Percentiles rank a stretch among this genome's conserved stretches.
These are phyloP conservation scores for Galeopsis tetrahit DNA, from an alignment of 257 asterid species.

Conservation along the genomic window DNA sequence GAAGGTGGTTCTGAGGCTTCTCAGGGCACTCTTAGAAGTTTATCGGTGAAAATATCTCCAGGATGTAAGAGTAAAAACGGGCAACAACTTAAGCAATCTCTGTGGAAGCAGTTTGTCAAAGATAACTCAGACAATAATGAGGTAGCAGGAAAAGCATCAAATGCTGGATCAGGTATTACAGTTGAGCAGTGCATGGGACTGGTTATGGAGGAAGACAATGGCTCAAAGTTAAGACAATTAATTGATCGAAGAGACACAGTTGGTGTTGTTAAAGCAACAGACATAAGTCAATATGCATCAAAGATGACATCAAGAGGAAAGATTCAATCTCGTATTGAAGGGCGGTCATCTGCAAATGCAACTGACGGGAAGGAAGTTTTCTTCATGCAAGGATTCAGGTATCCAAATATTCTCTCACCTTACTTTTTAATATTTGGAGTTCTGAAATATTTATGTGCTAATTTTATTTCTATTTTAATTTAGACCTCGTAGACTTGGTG, in stretches of 20 bases:
- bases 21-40: constrained; percentile 45
- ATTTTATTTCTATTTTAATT: constrained; percentile 1
- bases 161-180: constrained; percentile 62
- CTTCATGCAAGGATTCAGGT: constrained; percentile 58
- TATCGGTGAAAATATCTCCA: constrained; percentile 29
- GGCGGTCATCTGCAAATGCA: constrained; percentile 43
- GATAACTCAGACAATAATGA: constrained; percentile 42
- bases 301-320: constrained; percentile 47
- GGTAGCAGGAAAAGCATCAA: constrained; percentile 49
- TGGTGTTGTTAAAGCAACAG: constrained; percentile 40
- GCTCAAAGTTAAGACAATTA: constrained; percentile 39
- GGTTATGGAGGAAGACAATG: constrained; percentile 39
- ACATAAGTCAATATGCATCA: constrained; percentile 45
- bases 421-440: not conserved
- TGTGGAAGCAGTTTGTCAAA: constrained; percentile 39
- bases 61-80: constrained; percentile 38
- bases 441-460: not conserved
- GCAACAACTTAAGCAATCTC: constrained; percentile 35
- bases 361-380: constrained; percentile 43
- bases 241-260: constrained; percentile 38
- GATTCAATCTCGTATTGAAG: constrained; percentile 60
- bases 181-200: constrained; percentile 47
- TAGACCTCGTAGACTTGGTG: constrained; percentile 50
- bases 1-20: constrained; percentile 68
- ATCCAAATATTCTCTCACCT: constrained; percentile 1